A percentile compares a stretch with the other conserved stretches of the same genome.
These are phyloP conservation scores for Yarrowia sp. DNA, from an alignment of 805 yeast species.

Conservation along the genomic window DNA sequence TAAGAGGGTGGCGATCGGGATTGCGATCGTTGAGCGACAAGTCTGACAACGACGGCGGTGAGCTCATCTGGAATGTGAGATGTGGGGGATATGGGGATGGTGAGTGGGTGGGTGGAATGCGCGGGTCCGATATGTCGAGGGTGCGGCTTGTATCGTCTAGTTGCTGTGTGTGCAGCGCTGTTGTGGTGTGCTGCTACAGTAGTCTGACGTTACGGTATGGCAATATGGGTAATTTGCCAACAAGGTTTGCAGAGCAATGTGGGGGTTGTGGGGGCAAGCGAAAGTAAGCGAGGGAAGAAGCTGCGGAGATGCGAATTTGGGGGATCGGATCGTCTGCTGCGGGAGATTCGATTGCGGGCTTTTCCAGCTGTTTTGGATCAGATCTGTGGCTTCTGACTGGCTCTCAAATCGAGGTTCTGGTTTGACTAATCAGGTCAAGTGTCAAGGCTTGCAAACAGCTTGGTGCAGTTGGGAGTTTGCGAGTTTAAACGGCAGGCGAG, in stretches of 20 bases:
- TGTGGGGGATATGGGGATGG: background rate
- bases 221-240: constrained; percentile 20
- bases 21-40: constrained; percentile 20
- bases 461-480: constrained; percentile 6
- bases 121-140: background rate
- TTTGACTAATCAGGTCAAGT: constrained; percentile 2
- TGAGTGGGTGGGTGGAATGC: background rate
- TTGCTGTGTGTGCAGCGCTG: background rate
- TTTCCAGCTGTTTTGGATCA: no score
- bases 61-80: constrained; percentile 13
- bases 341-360: no score
- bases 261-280: constrained; percentile 24
- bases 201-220: constrained; percentile 12
- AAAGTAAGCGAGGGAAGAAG: background rate
- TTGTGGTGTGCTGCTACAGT: constrained; percentile 11
- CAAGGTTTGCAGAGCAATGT: constrained; percentile 12
- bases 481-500: background rate
- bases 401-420: background rate
- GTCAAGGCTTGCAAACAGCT: background rate
- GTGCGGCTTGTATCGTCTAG: constrained; percentile 4
- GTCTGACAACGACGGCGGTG: constrained; percentile 21
- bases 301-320: background rate
- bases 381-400: no score
- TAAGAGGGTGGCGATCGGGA: constrained; percentile 10
- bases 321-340: no score